Evolutionary conservation across 257 asterid species (phyloP).

Genomic region (Ophiorrhiza pumila): DNA sequence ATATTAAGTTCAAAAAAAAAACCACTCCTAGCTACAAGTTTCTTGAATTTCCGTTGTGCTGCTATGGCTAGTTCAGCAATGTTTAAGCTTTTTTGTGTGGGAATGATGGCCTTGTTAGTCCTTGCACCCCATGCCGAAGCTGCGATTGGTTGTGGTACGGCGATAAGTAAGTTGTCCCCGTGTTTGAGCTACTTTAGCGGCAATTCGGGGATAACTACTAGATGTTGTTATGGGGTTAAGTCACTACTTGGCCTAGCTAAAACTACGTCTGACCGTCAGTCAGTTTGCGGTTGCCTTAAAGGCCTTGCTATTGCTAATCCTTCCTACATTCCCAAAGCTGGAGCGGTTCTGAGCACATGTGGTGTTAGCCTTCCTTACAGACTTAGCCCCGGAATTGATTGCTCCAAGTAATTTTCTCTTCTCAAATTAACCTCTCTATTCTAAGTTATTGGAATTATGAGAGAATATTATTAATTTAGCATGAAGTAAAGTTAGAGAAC

Average conservation of each 20-base stretch:
- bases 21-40: too few relatives aligned
- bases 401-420: conserved; percentile 18
- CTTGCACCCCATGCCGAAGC: conserved; percentile 18
- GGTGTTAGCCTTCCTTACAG: conserved; percentile 27
- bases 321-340: conserved; percentile 6
- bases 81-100: conserved; percentile 11
- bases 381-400: conserved; percentile 25
- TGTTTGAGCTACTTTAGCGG: conserved; percentile 20
- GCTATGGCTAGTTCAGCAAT: conserved; percentile 6
- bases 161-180: conserved; percentile 9
- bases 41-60: too few relatives aligned
- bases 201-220: background rate
- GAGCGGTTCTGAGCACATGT: conserved; percentile 22
- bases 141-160: conserved; percentile 11
- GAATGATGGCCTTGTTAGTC: background rate
- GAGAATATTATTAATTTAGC: too few relatives aligned
- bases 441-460: too few relatives aligned
- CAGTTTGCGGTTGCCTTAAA: conserved; percentile 30
- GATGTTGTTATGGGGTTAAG: conserved; percentile 26
- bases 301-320: conserved; percentile 2
- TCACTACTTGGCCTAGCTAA: conserved; percentile 4
- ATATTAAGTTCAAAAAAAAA: too few relatives aligned
- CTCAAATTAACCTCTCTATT: background rate
- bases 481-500: too few relatives aligned
- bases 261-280: conserved; percentile 20